Percentiles rank a stretch among this genome's conserved stretches.
These are phyloP conservation scores for Grifola frondosa DNA, from an alignment of 1,284 basidiomycete genomes.

Conservation along the genomic window DNA sequence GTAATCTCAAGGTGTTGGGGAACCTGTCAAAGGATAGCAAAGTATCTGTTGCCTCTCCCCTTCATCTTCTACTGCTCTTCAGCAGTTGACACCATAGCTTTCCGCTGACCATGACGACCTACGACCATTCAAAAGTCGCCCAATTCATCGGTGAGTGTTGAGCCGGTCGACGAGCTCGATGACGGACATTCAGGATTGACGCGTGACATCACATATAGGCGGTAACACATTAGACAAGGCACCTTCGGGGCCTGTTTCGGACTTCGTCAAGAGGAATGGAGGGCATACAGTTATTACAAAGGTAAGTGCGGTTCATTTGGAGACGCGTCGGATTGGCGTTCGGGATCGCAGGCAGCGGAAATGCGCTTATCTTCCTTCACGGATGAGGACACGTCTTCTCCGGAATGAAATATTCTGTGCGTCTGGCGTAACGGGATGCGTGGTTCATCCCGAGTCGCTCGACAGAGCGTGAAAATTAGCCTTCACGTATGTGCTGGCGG, in stretches of 20 bases:
- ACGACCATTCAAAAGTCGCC: slow-evolving; percentile 78
- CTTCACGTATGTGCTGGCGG: too few species aligned
- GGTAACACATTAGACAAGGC: slow-evolving; percentile 90
- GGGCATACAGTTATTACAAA: slow-evolving; percentile 99
- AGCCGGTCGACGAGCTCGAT: neutral
- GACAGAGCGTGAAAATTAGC: too few species aligned
- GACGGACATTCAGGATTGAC: slow-evolving; percentile 5
- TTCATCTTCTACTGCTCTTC: slow-evolving; percentile 9
- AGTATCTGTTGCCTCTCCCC: slow-evolving; percentile 11
- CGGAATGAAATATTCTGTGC: too few species aligned
- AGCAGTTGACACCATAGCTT: slow-evolving; percentile 3
- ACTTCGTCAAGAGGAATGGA: slow-evolving; percentile 90
- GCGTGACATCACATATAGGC: slow-evolving; percentile 50
- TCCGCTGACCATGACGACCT: slow-evolving; percentile 51
- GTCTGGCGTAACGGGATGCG: too few species aligned
- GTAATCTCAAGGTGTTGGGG: slow-evolving; percentile 23
- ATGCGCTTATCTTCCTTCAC: too few species aligned
- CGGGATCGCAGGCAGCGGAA: too few species aligned
- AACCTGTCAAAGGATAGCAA: slow-evolving; percentile 12
- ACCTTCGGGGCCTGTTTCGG: slow-evolving; percentile 74
- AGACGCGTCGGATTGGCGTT: too few species aligned
- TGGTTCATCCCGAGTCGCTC: too few species aligned
- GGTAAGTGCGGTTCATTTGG: too few species aligned
- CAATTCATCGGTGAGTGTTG: slow-evolving; percentile 77
- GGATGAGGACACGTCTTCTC: too few species aligned